Percentiles rank a stretch among this genome's conserved stretches.
Evolutionary conservation across 2,329 filamentous ascomycete genomes (phyloP).

Genomic region (Thielaviopsis populi): DNA sequence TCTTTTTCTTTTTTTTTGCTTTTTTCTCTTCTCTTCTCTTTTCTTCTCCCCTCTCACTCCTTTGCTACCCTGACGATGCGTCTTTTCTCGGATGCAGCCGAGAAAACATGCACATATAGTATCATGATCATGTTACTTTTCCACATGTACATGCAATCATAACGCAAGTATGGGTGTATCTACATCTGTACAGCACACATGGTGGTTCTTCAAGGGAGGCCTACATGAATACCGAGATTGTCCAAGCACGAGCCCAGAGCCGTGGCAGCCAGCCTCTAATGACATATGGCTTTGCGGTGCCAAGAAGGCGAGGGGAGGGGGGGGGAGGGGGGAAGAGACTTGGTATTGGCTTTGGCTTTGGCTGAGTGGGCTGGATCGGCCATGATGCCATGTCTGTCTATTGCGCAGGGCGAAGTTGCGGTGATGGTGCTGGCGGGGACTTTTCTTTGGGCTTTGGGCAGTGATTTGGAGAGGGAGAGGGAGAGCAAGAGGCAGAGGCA

Average conservation of each 20-base stretch:
- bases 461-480: too few relatives aligned
- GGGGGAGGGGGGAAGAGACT: too few relatives aligned
- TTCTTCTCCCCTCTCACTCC: too few relatives aligned
- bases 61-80: too few relatives aligned
- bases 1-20: background rate
- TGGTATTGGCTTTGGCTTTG: background rate
- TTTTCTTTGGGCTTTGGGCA: too few relatives aligned
- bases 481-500: too few relatives aligned
- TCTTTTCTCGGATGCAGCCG: constrained; percentile 2
- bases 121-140: background rate
- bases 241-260: background rate
- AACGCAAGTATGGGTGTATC: background rate
- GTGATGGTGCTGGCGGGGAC: background rate
- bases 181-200: background rate
- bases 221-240: background rate
- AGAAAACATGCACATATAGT: background rate
- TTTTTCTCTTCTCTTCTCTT: background rate
- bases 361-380: background rate
- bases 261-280: background rate
- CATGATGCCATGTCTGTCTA: background rate
- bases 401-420: background rate
- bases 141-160: background rate
- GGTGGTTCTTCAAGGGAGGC: background rate
- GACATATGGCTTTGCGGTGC: background rate
- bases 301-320: background rate